Evolutionary conservation across 352 stramenopile species (phyloP).

Genomic region (Thraustotheca clavata): DNA sequence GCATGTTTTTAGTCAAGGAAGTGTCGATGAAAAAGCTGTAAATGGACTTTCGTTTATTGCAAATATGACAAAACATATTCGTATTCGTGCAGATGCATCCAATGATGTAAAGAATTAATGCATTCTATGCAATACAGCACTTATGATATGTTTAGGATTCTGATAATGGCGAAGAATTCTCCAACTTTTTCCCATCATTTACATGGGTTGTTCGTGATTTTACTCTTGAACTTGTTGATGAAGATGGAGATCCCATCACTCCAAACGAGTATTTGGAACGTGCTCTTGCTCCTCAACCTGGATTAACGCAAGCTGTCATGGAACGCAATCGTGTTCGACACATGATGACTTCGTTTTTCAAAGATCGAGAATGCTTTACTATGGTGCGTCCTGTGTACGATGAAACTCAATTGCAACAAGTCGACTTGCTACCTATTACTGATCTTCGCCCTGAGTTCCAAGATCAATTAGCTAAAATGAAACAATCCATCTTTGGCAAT

Average conservation of each 20-base stretch:
- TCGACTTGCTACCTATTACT: constrained; percentile 55
- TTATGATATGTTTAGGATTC: neutral
- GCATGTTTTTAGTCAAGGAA: constrained; percentile 37
- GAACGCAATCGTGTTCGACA: constrained; percentile 68
- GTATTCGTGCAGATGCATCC: constrained; percentile 41
- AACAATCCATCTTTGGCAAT: constrained; percentile 59
- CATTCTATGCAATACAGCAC: neutral
- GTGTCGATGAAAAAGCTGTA: constrained; percentile 81
- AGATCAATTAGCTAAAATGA: constrained; percentile 51
- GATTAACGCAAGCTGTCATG: constrained; percentile 49
- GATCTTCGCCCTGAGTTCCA: constrained; percentile 73
- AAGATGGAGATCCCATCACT: constrained; percentile 72
- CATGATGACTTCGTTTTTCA: constrained; percentile 84
- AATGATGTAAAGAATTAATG: constrained; percentile 7
- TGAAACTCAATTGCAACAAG: constrained; percentile 63
- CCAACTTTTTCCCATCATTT: constrained; percentile 84
- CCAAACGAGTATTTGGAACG: constrained; percentile 76
- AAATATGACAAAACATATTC: constrained; percentile 82
- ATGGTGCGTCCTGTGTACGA: constrained; percentile 78
- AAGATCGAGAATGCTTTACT: constrained; percentile 64
- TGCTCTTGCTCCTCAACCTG: constrained; percentile 58
- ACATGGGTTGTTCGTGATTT: constrained; percentile 86
- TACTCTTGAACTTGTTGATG: constrained; percentile 75
- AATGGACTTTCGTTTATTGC: constrained; percentile 77
- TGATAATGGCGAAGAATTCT: constrained; percentile 58